Conservation (phyloP, 1,284 basidiomycete species). For the Chalciporus sp. region DNA sequence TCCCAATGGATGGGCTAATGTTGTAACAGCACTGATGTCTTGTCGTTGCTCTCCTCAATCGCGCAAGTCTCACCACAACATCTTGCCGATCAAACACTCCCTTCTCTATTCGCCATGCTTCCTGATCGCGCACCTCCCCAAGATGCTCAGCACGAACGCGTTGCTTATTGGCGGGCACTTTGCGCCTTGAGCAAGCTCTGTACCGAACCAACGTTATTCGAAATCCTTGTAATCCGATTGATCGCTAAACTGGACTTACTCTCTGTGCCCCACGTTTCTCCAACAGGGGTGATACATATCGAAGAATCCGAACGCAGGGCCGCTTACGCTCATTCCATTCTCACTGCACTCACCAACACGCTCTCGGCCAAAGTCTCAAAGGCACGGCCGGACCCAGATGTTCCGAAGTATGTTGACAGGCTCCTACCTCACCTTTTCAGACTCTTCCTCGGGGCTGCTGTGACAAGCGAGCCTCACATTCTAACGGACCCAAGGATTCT, state of each 20-base stretch:
- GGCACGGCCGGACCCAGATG: slow-evolving; percentile 58
- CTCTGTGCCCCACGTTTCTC: slow-evolving; percentile 26
- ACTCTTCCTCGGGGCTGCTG: slow-evolving; percentile 65
- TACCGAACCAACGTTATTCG: slow-evolving; percentile 77
- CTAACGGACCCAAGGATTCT: slow-evolving; percentile 71
- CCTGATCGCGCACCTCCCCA: slow-evolving; percentile 66
- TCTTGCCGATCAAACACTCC: slow-evolving; percentile 78
- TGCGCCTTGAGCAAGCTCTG: slow-evolving; percentile 78
- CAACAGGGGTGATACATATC: slow-evolving; percentile 11
- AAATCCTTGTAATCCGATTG: slow-evolving; percentile 80
- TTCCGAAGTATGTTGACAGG: slow-evolving; percentile 77
- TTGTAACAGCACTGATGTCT: slow-evolving; percentile 58
- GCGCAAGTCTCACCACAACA: slow-evolving; percentile 65
- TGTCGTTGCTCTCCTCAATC: slow-evolving; percentile 72
- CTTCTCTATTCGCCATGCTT: slow-evolving; percentile 75
- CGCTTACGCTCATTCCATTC: slow-evolving; percentile 84
- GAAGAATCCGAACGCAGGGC: slow-evolving; percentile 46
- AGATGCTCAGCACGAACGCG: slow-evolving; percentile 57
- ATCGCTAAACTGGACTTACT: slow-evolving; percentile 79
- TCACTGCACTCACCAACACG: slow-evolving; percentile 67
- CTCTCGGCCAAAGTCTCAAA: slow-evolving; percentile 66
- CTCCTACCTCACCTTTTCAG: slow-evolving; percentile 74
- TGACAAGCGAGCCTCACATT: slow-evolving; percentile 37
- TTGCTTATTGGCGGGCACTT: slow-evolving; percentile 71
- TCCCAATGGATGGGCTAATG: neutral